Evolutionary conservation across 2,329 filamentous ascomycete species (phyloP).

Genomic region (Pseudogymnoascus sp.): DNA sequence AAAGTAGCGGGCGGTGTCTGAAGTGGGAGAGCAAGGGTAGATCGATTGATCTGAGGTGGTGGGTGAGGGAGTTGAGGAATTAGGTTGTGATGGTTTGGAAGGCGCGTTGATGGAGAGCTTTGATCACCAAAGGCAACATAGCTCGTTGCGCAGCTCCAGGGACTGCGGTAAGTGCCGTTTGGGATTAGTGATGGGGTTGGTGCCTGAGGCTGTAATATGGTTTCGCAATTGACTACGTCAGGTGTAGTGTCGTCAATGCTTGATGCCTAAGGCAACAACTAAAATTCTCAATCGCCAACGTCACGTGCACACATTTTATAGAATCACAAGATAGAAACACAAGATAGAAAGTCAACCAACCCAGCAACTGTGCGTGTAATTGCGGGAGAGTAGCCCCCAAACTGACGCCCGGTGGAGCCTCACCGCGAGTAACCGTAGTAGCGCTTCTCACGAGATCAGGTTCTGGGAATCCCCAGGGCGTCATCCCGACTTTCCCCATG

Average conservation of each 20-base stretch:
- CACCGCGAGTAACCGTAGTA: neutral
- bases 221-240: neutral
- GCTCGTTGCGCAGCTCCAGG: constrained; percentile 5
- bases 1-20: neutral
- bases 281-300: neutral
- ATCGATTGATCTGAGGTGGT: neutral
- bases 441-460: neutral
- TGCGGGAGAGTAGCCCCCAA: neutral
- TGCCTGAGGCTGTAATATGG: neutral
- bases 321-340: neutral
- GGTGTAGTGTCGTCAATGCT: neutral
- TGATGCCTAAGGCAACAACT: neutral
- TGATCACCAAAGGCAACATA: constrained; percentile 6
- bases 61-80: neutral
- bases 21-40: neutral
- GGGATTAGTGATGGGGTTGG: neutral
- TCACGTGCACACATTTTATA: neutral
- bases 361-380: neutral
- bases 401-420: neutral
- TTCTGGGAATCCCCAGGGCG: neutral
- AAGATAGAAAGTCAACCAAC: neutral
- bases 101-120: constrained; percentile 5
- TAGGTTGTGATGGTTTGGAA: constrained; percentile 4
- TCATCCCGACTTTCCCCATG: constrained; percentile 4
- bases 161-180: neutral